These are phyloP conservation scores for Nepenthes mirabilis DNA, from an alignment of 148 eudicot genomes.

Conservation along the genomic window DNA sequence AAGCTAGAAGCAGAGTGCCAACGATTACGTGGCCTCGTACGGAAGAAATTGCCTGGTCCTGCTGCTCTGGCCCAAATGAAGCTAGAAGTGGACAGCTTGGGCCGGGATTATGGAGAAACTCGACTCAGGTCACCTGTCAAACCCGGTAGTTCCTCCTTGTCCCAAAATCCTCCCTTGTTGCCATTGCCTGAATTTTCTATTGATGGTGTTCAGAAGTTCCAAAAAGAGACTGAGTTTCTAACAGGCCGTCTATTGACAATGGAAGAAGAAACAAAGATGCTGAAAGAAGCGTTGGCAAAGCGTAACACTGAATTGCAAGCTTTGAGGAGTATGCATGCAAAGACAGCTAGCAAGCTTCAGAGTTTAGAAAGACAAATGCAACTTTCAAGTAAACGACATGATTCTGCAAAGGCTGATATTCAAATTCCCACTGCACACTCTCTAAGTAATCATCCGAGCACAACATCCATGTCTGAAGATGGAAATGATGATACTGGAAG, in stretches of 20 bases:
- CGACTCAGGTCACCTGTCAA: constrained; percentile 53
- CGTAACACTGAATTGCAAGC: constrained; percentile 80
- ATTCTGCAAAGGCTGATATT: constrained; percentile 8
- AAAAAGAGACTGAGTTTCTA: constrained; percentile 70
- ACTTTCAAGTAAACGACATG: constrained; percentile 26
- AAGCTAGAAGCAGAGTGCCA: constrained; percentile 96
- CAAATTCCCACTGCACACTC: constrained; percentile 6
- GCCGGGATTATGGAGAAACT: constrained; percentile 65
- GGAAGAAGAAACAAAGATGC: constrained; percentile 96
- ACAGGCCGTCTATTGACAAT: constrained; percentile 61
- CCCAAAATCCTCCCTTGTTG: constrained; percentile 18
- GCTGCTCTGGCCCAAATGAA: constrained; percentile 98
- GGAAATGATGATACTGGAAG: constrained; percentile 70
- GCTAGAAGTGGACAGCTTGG: constrained; percentile 80
- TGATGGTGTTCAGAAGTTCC: constrained; percentile 52
- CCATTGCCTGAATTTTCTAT: constrained; percentile 46
- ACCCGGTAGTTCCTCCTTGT: constrained; percentile 44
- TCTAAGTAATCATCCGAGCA: constrained; percentile 47
- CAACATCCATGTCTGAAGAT: constrained; percentile 67
- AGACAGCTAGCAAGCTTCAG: constrained; percentile 77
- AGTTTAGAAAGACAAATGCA: constrained; percentile 61
- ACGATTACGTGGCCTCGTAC: constrained; percentile 81
- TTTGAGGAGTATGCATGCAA: constrained; percentile 65
- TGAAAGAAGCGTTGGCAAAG: constrained; percentile 83
- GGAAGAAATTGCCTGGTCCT: constrained; percentile 96